Evolutionary conservation across 768 basidiomycete genomes (phyloP).

Genomic region (Royoungia palumana): DNA sequence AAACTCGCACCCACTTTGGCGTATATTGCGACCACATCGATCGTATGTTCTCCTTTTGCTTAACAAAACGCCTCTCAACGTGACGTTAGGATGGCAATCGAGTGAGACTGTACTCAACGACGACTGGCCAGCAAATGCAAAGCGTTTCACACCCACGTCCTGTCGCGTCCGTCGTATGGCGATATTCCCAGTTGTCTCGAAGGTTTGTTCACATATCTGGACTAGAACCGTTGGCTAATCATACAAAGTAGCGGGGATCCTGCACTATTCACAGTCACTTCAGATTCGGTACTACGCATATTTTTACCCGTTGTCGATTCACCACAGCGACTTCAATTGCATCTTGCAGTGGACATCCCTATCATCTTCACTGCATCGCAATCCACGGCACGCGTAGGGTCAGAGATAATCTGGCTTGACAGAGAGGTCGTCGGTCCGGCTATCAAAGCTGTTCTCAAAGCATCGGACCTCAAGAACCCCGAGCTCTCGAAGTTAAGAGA

Average conservation of each 20-base stretch:
- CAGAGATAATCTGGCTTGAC: conserved; percentile 69
- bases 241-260: conserved; percentile 56
- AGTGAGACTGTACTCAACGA: conserved; percentile 68
- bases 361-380: conserved; percentile 38
- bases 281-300: conserved; percentile 77
- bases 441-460: conserved; percentile 43
- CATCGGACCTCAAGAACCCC: conserved; percentile 6
- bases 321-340: conserved; percentile 80
- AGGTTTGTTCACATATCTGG: conserved; percentile 40
- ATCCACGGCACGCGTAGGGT: conserved; percentile 28
- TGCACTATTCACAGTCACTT: conserved; percentile 79
- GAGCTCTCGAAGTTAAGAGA: conserved; percentile 49
- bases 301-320: conserved; percentile 87
- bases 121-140: conserved; percentile 68
- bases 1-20: conserved; percentile 75
- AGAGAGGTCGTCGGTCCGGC: conserved; percentile 52
- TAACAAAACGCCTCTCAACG: conserved; percentile 7
- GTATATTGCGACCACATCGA: conserved; percentile 64
- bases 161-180: conserved; percentile 68
- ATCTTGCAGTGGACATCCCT: conserved; percentile 68
- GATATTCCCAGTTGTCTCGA: conserved; percentile 63
- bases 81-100: conserved; percentile 47
- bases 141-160: conserved; percentile 70
- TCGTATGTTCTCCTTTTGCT: conserved; percentile 38
- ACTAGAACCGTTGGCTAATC: conserved; percentile 1